A percentile compares a stretch with the other conserved stretches of the same genome.
These are phyloP conservation scores for Paramecium caudatum DNA, from an alignment of 73 alveolate genomes.

Conservation along the genomic window DNA sequence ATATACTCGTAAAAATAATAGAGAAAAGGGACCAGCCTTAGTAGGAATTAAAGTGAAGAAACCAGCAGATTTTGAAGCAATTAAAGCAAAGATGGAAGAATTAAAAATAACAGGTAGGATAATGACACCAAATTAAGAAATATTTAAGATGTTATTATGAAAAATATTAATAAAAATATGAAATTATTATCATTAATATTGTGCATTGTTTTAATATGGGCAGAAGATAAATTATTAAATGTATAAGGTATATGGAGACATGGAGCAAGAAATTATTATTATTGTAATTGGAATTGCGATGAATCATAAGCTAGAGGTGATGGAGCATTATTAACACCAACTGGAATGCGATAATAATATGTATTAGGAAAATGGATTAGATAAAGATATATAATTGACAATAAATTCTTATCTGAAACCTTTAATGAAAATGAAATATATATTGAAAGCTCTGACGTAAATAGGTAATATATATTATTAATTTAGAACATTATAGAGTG, in stretches of 20 bases:
- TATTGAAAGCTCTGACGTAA: constrained; percentile 81
- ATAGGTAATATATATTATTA: constrained; percentile 62
- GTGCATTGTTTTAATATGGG: neutral
- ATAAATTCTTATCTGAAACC: constrained; percentile 75
- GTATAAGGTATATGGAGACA: constrained; percentile 66
- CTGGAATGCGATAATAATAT: constrained; percentile 90
- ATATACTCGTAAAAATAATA: constrained; percentile 66
- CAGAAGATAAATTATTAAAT: neutral
- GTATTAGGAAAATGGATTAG: constrained; percentile 87
- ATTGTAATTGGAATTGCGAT: constrained; percentile 55
- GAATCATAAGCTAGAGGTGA: constrained; percentile 76
- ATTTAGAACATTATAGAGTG: constrained; percentile 85
- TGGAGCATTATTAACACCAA: constrained; percentile 78
- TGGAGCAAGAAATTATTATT: constrained; percentile 67
- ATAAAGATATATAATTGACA: constrained; percentile 81
- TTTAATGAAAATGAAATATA: constrained; percentile 88
- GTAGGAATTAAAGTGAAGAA: constrained; percentile 62
- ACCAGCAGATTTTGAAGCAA: constrained; percentile 63
- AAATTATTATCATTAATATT: no score
- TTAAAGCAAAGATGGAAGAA: constrained; percentile 65
- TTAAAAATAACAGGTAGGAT: constrained; percentile 59
- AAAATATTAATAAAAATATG: no score
- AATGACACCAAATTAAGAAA: constrained; percentile 55
- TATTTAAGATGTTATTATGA: constrained; percentile 71
- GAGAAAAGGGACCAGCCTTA: constrained; percentile 76